These are phyloP conservation scores for Aspergillus pseudonomiae DNA, from an alignment of 2,329 filamentous ascomycete genomes.

Conservation along the genomic window DNA sequence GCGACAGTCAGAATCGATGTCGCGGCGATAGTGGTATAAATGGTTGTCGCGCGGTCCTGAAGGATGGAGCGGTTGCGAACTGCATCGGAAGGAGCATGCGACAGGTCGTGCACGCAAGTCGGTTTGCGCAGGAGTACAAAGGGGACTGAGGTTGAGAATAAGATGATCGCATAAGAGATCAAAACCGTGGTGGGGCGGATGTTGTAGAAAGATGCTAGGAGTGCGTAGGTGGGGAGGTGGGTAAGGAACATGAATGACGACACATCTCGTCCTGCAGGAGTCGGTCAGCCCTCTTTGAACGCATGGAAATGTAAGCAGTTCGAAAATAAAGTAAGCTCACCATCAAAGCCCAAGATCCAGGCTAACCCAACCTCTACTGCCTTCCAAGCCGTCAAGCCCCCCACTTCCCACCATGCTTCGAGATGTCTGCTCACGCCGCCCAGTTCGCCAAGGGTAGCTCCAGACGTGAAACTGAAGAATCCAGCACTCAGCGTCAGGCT, in stretches of 20 bases:
- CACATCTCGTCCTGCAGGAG: conserved; percentile 63
- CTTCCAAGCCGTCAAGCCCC: conserved; percentile 59
- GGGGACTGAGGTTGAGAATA: conserved; percentile 69
- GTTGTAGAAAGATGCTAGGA: conserved; percentile 77
- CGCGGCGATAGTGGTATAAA: conserved; percentile 69
- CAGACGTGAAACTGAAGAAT: conserved; percentile 65
- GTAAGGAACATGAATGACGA: conserved; percentile 69
- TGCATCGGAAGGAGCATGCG: conserved; percentile 44
- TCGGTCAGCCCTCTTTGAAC: not conserved
- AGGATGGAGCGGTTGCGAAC: conserved; percentile 67
- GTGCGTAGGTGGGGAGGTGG: conserved; percentile 74
- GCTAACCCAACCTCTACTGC: conserved; percentile 67
- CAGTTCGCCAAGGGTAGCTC: conserved; percentile 67
- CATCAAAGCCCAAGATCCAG: conserved; percentile 74
- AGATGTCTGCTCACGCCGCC: conserved; percentile 66
- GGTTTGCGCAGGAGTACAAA: conserved; percentile 74
- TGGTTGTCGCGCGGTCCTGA: conserved; percentile 62
- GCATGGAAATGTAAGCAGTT: not conserved
- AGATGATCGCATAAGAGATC: conserved; percentile 67
- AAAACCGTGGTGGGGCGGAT: conserved; percentile 65
- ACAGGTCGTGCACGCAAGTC: conserved; percentile 64
- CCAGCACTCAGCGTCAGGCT: conserved; percentile 65
- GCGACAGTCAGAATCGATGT: conserved; percentile 74
- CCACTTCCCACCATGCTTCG: conserved; percentile 65
- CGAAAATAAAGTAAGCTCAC: conserved; percentile 29